These are phyloP conservation scores for Torulaspora microellipsoides DNA, from an alignment of 805 yeast genomes.

Conservation along the genomic window DNA sequence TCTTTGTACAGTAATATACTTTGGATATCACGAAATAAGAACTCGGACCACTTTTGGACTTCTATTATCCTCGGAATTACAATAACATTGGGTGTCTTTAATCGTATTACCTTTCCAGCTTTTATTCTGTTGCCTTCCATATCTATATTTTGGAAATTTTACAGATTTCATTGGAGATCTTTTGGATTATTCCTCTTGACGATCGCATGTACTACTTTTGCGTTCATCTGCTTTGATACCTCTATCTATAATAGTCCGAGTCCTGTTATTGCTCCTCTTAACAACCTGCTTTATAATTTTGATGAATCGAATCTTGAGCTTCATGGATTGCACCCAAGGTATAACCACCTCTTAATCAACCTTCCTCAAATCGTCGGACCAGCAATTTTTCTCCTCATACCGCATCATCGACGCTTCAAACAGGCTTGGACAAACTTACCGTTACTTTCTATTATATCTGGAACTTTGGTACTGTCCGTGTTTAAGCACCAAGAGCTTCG, in stretches of 20 bases:
- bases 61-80: conserved; percentile 42
- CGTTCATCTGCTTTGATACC: conserved; percentile 55
- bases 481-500: conserved; percentile 94
- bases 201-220: conserved; percentile 33
- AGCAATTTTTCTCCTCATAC: conserved; percentile 44
- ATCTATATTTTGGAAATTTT: conserved; percentile 41
- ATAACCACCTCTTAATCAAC: conserved; percentile 69
- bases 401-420: conserved; percentile 1
- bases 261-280: conserved; percentile 61
- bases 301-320: conserved; percentile 50
- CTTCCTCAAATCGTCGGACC: conserved; percentile 86
- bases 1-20: conserved; percentile 35
- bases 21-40: conserved; percentile 4
- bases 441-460: conserved; percentile 57
- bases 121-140: conserved; percentile 64
- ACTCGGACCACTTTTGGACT: conserved; percentile 8
- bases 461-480: conserved; percentile 54
- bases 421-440: conserved; percentile 39
- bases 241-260: conserved; percentile 29
- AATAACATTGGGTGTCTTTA: conserved; percentile 68
- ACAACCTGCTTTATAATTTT: conserved; percentile 70
- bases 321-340: conserved; percentile 83
- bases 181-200: conserved; percentile 34
- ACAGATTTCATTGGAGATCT: conserved; percentile 35
- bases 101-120: conserved; percentile 76